Base-by-base conservation (phyloP, 148 eudicot genomes). In the Cornus kousa region DNA sequence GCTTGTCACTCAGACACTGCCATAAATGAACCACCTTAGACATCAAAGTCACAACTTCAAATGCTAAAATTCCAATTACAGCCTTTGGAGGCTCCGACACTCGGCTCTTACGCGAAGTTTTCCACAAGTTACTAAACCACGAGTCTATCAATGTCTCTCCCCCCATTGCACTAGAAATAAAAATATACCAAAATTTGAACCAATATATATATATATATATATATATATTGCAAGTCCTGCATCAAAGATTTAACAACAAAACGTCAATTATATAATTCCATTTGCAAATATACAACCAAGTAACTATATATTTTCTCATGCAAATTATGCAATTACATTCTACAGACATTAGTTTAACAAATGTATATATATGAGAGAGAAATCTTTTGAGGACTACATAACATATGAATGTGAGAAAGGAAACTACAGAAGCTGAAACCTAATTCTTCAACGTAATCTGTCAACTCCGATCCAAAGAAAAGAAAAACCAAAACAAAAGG, bases 11-110 rank as follows among this genome's bases (percentile, higher is more conserved):
- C 80, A 95, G 82, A 77, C 88, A 85, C 72, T 84, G 87, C 97
- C 98, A 95, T 74, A 95, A 73, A 73, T 82, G 86, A 65, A 81
- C 92, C 69, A 90, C 80, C 79, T 90, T 95, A 16, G 94, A 90
- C 97, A 95, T 93, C 84, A 95, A 83, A 76, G 84, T 88, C 8
- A 93, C 85, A 28, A 93, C 86, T 82, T 95, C 98, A 77, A 93
- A 93, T 20, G 98, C 87, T 48, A 90, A 70, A 74, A 95, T 91
- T 48, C 97, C 97, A 46, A 95, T 33, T 71, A 79, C 84, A 6
- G 81, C 80, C 72, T 82, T 95, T 85, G 91, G 93, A 59, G 87
- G 87, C 78, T 83, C 89, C 37, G 77, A 76, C 8, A 76, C 82
- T 24, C 67, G 81, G 79, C 83, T 84, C 67, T 77, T 83, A 1